Evolutionary conservation across 257 asterid species (phyloP).

Genomic region (Fraxinus pennsylvanica): DNA sequence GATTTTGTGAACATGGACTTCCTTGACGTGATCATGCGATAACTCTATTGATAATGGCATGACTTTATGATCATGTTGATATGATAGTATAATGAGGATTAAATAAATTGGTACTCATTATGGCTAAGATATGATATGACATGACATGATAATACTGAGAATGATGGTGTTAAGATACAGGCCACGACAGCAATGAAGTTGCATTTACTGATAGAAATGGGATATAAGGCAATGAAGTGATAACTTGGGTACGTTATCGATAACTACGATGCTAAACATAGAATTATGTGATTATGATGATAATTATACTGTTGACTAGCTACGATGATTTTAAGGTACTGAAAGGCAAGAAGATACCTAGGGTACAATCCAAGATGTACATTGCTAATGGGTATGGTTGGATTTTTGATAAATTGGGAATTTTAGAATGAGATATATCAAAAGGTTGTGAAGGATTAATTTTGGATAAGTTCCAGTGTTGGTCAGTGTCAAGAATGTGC

Average conservation of each 20-base stretch:
- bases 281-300: neutral
- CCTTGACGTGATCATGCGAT: neutral
- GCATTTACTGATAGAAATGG: neutral
- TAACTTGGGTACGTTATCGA: neutral
- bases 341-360: neutral
- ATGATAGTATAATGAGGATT: neutral
- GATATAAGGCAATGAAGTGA: neutral
- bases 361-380: neutral
- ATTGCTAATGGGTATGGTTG: no score
- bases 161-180: neutral
- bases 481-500: slow-evolving; percentile 4
- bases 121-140: neutral
- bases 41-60: neutral
- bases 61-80: neutral
- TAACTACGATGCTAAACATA: neutral
- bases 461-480: neutral
- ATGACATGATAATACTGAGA: neutral
- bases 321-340: neutral
- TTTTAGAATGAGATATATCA: neutral
- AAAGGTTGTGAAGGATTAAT: neutral
- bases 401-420: neutral
- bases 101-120: neutral
- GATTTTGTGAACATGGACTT: neutral
- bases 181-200: neutral
- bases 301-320: neutral